A percentile compares a stretch with the other conserved stretches of the same genome.
Conservation (phyloP, 345 rosid species). For the Brassica rapa region DNA sequence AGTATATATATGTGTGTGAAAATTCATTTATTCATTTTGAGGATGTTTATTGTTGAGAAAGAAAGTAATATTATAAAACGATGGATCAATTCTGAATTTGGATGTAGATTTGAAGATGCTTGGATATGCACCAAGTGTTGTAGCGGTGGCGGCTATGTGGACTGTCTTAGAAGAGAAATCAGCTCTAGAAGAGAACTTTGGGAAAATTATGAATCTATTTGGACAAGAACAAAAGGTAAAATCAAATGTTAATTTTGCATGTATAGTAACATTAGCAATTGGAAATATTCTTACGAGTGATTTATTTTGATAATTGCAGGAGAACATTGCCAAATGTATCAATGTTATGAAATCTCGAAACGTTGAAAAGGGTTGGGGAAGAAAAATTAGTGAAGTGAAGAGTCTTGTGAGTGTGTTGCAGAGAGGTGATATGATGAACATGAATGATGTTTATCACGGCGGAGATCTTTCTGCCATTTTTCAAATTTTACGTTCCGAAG, state of each 20-base stretch:
- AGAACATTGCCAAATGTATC: slow-evolving; percentile 5
- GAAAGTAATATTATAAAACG: neutral
- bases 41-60: neutral
- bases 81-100: neutral
- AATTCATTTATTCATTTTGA: no score
- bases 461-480: slow-evolving; percentile 45
- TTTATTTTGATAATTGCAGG: slow-evolving; percentile 6
- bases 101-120: slow-evolving; percentile 51
- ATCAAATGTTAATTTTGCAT: neutral
- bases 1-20: no score
- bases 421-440: neutral
- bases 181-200: neutral
- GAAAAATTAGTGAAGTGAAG: neutral
- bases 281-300: neutral
- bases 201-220: slow-evolving; percentile 17
- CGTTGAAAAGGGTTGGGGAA: neutral
- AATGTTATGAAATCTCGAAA: neutral
- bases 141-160: slow-evolving; percentile 53
- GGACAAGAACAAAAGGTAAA: slow-evolving; percentile 22
- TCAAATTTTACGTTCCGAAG: slow-evolving; percentile 33
- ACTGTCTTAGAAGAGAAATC: slow-evolving; percentile 39
- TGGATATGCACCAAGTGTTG: slow-evolving; percentile 56
- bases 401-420: neutral
- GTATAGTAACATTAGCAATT: neutral
- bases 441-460: slow-evolving; percentile 30